Evolutionary conservation across 2,329 filamentous ascomycete species (phyloP).

Genomic region (Aspergillus sp.): DNA sequence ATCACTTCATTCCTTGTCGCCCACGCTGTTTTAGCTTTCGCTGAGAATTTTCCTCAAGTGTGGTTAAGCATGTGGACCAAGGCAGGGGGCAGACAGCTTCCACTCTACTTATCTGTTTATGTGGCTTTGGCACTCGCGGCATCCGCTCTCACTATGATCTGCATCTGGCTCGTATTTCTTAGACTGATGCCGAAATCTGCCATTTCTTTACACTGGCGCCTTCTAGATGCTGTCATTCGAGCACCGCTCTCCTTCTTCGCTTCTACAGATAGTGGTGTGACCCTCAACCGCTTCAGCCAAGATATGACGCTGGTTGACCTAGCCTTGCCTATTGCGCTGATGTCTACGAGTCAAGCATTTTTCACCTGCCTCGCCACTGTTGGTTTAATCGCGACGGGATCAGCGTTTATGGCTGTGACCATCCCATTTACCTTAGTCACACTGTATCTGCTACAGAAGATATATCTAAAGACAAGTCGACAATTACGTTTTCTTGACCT

Average conservation of each 20-base stretch:
- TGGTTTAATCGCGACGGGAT: conserved; percentile 27
- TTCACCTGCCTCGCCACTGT: neutral
- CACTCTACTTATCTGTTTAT: neutral
- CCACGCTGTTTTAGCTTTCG: neutral
- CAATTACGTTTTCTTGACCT: conserved; percentile 50
- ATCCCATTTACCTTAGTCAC: conserved; percentile 36
- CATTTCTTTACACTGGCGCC: conserved; percentile 2
- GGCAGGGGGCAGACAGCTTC: neutral
- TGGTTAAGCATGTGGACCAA: conserved; percentile 27
- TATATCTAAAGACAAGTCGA: conserved; percentile 41
- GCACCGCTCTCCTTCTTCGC: conserved; percentile 13
- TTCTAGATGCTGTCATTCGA: conserved; percentile 5
- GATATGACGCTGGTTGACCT: conserved; percentile 22
- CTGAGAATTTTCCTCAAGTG: conserved; percentile 1
- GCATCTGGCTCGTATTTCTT: conserved; percentile 1
- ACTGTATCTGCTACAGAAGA: conserved; percentile 39
- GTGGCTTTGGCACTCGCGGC: neutral
- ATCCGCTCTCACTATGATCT: neutral
- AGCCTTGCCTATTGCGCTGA: conserved; percentile 10
- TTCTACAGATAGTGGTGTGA: conserved; percentile 6
- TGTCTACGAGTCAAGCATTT: neutral
- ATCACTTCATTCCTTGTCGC: neutral
- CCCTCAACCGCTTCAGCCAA: conserved; percentile 21
- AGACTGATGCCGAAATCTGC: conserved; percentile 3
- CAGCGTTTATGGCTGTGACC: conserved; percentile 31